Evolutionary conservation across 1,139 yeast genomes (phyloP).

Genomic region (Taphrina sp.): DNA sequence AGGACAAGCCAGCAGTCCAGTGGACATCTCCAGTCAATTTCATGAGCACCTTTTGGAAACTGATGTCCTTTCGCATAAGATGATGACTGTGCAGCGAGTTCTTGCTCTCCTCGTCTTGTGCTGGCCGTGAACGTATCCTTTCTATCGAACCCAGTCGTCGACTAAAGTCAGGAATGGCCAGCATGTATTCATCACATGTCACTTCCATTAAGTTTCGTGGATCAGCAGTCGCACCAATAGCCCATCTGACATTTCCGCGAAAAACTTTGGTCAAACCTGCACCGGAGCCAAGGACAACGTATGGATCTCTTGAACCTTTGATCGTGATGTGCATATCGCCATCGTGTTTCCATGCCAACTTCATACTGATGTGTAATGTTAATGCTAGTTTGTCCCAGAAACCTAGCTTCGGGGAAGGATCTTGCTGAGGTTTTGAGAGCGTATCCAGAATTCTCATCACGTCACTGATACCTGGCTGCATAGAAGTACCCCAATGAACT

Average conservation of each 20-base stretch:
- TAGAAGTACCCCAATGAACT: slow-evolving; percentile 82
- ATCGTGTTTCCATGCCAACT: slow-evolving; percentile 51
- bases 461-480: slow-evolving; percentile 81
- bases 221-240: slow-evolving; percentile 61
- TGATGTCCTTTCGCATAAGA: slow-evolving; percentile 23
- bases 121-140: neutral
- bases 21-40: slow-evolving; percentile 53
- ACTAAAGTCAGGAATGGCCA: slow-evolving; percentile 58
- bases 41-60: slow-evolving; percentile 52
- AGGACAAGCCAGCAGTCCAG: slow-evolving; percentile 54
- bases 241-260: slow-evolving; percentile 61
- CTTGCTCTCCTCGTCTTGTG: neutral
- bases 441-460: slow-evolving; percentile 76
- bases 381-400: slow-evolving; percentile 73
- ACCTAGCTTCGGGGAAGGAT: slow-evolving; percentile 80
- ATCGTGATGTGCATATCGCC: slow-evolving; percentile 52
- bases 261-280: slow-evolving; percentile 83
- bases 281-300: slow-evolving; percentile 61
- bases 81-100: slow-evolving; percentile 13
- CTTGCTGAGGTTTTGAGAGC: slow-evolving; percentile 76
- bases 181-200: slow-evolving; percentile 62
- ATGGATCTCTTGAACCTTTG: slow-evolving; percentile 64
- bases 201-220: slow-evolving; percentile 64
- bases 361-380: slow-evolving; percentile 57
- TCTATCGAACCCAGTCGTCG: slow-evolving; percentile 29